Evolutionary conservation across 202 grass and related monocot genomes (phyloP), one percentile per base, ranked within the genome.

Genomic region (Cymbopogon flexuosus): DNA sequence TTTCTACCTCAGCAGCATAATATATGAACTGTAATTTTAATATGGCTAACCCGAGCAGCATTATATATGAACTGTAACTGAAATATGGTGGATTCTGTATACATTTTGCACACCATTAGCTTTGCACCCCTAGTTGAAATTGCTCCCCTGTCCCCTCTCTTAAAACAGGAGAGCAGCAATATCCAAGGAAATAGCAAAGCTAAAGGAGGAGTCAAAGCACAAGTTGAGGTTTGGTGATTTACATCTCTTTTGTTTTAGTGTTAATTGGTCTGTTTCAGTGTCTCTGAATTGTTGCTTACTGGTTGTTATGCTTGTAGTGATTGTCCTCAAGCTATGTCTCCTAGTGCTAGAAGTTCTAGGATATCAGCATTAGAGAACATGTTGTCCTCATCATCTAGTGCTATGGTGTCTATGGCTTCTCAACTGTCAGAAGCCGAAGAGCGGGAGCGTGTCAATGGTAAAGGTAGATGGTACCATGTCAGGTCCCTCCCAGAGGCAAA

Each of bases 311-410:
- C 41, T 63, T 16, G 15, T 42, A 91, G 91, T 87, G 83, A 89
- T 16, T 86, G 42, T 84, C 92, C 96, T 45, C 88, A 99, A 78
- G 84, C 85, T 79, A 99, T 96, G 96, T 99, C 92, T 71, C 96
- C 96, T 70, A 95, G 96, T 46, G 92, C 92, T 34, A 80, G 96
- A 72, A 95, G 93, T 84, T 93, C 92, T 56, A 91, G 96, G 84
- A 95, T 99, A 72, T 91, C 88, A 39, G 96, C 96, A 74, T 83
- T 99, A 51, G 96, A 99, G 82, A 99, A 89, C 77, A 99, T 99
- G 96, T 23, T 99, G 46, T 69, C 84, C 34, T 86, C 92, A 31
- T 95, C 96, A 54, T 95, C 96, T 72, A 91, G 88, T 57, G 74
- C 90, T 47, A 77, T 99, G 57, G 90, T 95, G 11, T 89, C 87